Evolutionary conservation across 176 grass and related monocot species (phyloP).

Genomic region (Aegilops longissima): DNA sequence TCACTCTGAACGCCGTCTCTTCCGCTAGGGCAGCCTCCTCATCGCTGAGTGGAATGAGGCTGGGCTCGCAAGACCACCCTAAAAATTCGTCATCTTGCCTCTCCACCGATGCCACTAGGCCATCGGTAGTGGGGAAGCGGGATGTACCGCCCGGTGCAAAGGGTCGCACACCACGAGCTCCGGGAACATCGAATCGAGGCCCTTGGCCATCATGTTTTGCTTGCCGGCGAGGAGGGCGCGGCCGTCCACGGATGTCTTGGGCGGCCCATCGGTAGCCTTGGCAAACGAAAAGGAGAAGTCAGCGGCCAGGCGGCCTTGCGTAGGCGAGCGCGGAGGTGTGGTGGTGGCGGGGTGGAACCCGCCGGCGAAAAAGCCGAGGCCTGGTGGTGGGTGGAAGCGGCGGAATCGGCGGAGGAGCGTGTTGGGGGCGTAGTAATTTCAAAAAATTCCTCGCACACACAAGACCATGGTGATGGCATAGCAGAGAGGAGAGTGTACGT

Average conservation of each 20-base stretch:
- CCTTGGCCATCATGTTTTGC: neutral
- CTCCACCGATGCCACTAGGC: neutral
- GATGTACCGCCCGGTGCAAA: neutral
- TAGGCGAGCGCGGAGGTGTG: neutral
- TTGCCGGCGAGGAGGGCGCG: neutral
- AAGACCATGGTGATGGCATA: no score
- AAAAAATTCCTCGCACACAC: no score
- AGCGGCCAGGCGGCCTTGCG: no score
- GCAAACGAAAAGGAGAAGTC: neutral
- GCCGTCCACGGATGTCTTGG: neutral
- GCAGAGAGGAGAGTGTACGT: no score
- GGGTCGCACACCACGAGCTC: neutral
- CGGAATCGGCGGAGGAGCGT: neutral
- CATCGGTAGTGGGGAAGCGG: neutral
- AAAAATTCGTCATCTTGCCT: no score
- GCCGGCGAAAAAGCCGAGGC: neutral
- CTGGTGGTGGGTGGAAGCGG: neutral
- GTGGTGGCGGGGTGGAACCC: neutral
- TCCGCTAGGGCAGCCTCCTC: neutral
- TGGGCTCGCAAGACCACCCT: neutral
- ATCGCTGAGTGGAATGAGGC: neutral
- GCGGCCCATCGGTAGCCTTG: no score
- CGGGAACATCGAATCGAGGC: neutral
- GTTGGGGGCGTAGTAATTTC: no score
- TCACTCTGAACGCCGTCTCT: neutral